A percentile compares a stretch with the other conserved stretches of the same genome.
Conservation (phyloP, 2,329 filamentous ascomycete species). For the Alternaria longipes region DNA sequence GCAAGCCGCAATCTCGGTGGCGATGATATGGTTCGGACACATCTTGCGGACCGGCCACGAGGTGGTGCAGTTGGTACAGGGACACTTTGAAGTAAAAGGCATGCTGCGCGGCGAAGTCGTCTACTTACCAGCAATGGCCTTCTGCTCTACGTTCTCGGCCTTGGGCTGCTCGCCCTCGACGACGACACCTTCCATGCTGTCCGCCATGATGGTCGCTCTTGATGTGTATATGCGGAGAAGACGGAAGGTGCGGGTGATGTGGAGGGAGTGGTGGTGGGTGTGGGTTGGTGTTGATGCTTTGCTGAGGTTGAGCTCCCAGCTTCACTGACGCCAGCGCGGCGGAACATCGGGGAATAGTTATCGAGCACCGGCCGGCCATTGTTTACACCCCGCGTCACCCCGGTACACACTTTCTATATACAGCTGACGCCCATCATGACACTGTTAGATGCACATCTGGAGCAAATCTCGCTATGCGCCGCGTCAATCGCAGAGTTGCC, state of each 20-base stretch:
- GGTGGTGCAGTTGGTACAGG: conserved; percentile 33
- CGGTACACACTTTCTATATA: neutral
- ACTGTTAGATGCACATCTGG: conserved; percentile 59
- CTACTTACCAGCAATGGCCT: conserved; percentile 51
- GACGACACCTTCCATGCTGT: conserved; percentile 61
- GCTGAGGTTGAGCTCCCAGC: conserved; percentile 31
- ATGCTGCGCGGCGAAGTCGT: conserved; percentile 20
- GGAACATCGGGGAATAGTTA: conserved; percentile 25
- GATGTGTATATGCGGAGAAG: conserved; percentile 10
- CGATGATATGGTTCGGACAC: conserved; percentile 43
- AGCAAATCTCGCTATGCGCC: conserved; percentile 61
- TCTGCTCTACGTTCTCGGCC: conserved; percentile 52
- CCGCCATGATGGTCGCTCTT: conserved; percentile 54
- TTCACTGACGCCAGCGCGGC: conserved; percentile 24
- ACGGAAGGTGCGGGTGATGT: conserved; percentile 28
- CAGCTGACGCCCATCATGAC: conserved; percentile 42
- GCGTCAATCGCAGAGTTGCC: conserved; percentile 59
- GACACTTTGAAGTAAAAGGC: conserved; percentile 34
- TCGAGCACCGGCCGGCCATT: conserved; percentile 23
- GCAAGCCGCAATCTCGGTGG: conserved; percentile 38
- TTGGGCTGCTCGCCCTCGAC: conserved; percentile 53
- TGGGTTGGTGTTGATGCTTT: conserved; percentile 32
- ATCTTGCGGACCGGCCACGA: conserved; percentile 35
- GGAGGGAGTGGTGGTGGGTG: conserved; percentile 19
- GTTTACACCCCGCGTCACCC: conserved; percentile 28